phyloP scores from a whole-genome alignment of 1,139 yeast species.

The Taphrina pruni region DNA sequence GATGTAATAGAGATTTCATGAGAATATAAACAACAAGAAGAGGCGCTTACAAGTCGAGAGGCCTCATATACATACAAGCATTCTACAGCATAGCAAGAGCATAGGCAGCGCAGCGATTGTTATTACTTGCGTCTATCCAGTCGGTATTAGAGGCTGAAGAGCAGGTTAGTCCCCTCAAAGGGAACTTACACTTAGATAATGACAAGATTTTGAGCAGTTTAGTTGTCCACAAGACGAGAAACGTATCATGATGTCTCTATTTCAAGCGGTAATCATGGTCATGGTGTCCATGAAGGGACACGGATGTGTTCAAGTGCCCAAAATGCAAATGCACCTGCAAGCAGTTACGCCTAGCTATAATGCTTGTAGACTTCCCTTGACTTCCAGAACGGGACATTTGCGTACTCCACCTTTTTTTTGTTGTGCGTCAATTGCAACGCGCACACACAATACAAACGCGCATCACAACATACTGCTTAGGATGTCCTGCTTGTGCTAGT shows the following conservation, averaged over 20 bases:
- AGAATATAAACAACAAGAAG: not conserved
- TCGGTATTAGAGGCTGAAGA: too few relatives aligned
- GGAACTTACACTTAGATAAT: not conserved
- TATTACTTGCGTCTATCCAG: too few relatives aligned
- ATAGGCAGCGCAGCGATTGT: not conserved
- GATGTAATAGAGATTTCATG: slow-evolving; percentile 3
- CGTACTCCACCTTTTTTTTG: not conserved
- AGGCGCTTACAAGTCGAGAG: too few relatives aligned
- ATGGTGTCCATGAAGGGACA: too few relatives aligned
- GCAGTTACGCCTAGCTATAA: too few relatives aligned
- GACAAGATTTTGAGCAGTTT: not conserved
- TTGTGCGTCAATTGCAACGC: not conserved
- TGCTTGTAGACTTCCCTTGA: not conserved
- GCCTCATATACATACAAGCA: not conserved
- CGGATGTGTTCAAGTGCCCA: too few relatives aligned
- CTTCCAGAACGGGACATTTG: not conserved
- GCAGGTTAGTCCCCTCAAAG: too few relatives aligned
- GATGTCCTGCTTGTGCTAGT: too few relatives aligned
- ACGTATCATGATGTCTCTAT: not conserved
- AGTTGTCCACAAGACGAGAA: not conserved
- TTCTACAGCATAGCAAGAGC: not conserved
- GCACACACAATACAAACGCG: not conserved
- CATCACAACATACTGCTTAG: not conserved
- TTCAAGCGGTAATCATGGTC: too few relatives aligned
- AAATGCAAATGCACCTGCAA: too few relatives aligned